Evolutionary conservation across 805 yeast genomes (phyloP).

Genomic region (Tetrapisispora fleetii): DNA sequence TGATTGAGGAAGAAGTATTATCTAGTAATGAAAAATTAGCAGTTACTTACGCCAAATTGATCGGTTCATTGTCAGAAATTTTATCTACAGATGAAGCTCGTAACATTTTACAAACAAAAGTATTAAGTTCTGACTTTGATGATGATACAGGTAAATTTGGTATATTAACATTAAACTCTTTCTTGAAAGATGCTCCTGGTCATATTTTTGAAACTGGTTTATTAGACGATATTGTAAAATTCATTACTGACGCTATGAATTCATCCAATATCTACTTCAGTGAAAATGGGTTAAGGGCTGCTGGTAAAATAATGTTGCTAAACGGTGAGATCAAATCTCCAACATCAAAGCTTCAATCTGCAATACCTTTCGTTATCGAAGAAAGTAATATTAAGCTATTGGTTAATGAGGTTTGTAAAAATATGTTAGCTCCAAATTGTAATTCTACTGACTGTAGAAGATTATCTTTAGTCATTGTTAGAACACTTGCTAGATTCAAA

Average conservation of each 20-base stretch:
- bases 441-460: constrained; percentile 71
- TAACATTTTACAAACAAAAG: constrained; percentile 48
- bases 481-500: constrained; percentile 64
- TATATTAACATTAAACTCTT: constrained; percentile 65
- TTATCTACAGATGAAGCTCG: constrained; percentile 55
- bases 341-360: constrained; percentile 20
- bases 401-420: constrained; percentile 40
- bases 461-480: constrained; percentile 59
- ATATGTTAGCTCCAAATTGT: constrained; percentile 44
- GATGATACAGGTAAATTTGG: constrained; percentile 49
- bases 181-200: constrained; percentile 65
- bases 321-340: constrained; percentile 35
- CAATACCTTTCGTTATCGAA: constrained; percentile 32
- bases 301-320: constrained; percentile 67
- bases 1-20: constrained; percentile 63
- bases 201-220: constrained; percentile 49
- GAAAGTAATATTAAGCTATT: constrained; percentile 35
- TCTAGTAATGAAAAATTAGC: constrained; percentile 50
- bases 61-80: constrained; percentile 67
- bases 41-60: constrained; percentile 65
- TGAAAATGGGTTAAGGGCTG: constrained; percentile 70
- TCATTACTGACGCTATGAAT: constrained; percentile 38
- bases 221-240: constrained; percentile 39
- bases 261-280: constrained; percentile 40
- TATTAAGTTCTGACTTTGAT: constrained; percentile 37